Conservation (phyloP, 331 rosid species). For the Prunus yedoensis region DNA sequence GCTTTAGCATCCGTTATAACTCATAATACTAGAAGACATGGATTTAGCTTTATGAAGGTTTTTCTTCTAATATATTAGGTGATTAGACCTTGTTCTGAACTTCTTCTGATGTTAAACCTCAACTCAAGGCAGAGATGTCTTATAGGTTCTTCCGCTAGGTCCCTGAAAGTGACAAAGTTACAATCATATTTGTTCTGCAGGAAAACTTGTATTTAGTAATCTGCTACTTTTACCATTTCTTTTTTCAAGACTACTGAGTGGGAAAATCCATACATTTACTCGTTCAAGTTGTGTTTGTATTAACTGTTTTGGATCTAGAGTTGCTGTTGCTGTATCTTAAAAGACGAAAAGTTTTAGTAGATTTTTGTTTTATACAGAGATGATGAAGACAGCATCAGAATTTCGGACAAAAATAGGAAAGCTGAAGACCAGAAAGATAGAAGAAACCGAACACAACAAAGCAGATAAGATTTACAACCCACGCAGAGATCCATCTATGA, state of each 20-base stretch:
- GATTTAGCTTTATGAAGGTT: neutral
- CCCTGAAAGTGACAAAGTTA: neutral
- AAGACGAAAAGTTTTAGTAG: constrained; percentile 5
- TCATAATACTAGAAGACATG: neutral
- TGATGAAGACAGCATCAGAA: constrained; percentile 59
- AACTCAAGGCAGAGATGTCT: neutral
- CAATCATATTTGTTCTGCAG: neutral
- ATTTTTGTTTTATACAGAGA: constrained; percentile 44
- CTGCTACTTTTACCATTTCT: neutral
- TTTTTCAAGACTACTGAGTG: neutral
- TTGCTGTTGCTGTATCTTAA: constrained; percentile 3
- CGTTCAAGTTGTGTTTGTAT: neutral
- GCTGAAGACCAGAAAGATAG: constrained; percentile 44
- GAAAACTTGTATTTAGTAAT: neutral
- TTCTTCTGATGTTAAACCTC: neutral
- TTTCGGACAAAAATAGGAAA: constrained; percentile 48
- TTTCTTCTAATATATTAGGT: neutral
- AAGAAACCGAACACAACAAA: constrained; percentile 40
- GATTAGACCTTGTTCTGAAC: neutral
- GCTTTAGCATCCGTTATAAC: neutral
- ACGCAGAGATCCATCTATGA: constrained; percentile 29
- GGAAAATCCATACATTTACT: neutral
- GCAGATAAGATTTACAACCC: constrained; percentile 30
- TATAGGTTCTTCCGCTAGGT: neutral
- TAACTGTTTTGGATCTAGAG: neutral